These are phyloP conservation scores for Scedosporium boydii DNA, from an alignment of 2,329 filamentous ascomycete genomes.

Conservation along the genomic window DNA sequence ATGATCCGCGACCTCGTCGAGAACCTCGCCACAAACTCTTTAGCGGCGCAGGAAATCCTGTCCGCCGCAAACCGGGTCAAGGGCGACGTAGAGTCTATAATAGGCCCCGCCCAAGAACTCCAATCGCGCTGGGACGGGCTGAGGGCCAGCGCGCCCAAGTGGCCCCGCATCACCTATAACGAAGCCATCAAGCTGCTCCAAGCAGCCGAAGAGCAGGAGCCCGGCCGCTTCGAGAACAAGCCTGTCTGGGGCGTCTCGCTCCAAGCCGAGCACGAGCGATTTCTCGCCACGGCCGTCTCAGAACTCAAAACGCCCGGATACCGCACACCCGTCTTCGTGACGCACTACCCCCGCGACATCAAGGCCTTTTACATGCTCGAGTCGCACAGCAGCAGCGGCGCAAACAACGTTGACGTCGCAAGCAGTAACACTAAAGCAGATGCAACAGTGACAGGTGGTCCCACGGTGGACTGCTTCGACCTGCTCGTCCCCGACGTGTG, in stretches of 20 bases:
- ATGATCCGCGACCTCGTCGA: constrained; percentile 52
- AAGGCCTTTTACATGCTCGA: constrained; percentile 75
- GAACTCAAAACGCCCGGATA: constrained; percentile 33
- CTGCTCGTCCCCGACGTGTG: constrained; percentile 77
- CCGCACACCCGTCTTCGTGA: constrained; percentile 73
- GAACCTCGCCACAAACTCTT: constrained; percentile 28
- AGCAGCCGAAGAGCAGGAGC: constrained; percentile 32
- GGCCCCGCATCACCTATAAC: constrained; percentile 78
- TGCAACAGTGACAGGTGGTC: constrained; percentile 11
- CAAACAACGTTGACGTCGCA: not conserved
- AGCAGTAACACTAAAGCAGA: not conserved
- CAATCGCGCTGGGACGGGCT: constrained; percentile 65
- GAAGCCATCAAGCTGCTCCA: constrained; percentile 64
- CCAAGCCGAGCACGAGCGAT: constrained; percentile 88
- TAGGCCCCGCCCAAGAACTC: constrained; percentile 36
- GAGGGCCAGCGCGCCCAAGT: constrained; percentile 35
- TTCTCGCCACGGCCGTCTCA: constrained; percentile 61
- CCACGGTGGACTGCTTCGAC: constrained; percentile 83
- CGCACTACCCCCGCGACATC: constrained; percentile 76
- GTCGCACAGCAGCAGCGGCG: constrained; percentile 17
- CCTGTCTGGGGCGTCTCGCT: constrained; percentile 67
- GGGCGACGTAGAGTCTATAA: constrained; percentile 28
- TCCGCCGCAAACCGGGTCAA: constrained; percentile 20
- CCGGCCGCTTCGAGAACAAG: constrained; percentile 51
- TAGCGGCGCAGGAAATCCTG: constrained; percentile 32